Evolutionary conservation across 2,329 filamentous ascomycete species (phyloP), one percentile per base, ranked within the genome.

Genomic region (Ophiostoma quercus): DNA sequence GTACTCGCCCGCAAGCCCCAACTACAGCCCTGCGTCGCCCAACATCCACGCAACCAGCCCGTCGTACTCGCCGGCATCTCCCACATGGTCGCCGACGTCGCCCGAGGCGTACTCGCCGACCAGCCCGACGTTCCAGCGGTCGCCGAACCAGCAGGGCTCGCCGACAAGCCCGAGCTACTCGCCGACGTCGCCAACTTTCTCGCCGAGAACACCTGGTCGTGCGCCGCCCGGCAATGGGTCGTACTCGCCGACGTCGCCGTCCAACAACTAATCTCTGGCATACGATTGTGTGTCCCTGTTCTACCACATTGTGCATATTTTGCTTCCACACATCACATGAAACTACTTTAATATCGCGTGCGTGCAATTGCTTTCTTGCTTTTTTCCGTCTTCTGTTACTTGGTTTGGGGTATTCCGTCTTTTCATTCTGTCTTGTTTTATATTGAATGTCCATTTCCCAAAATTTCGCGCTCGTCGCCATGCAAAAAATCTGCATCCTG

Each of bases 21-120:
- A 84, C 76, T 92, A 92, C 80, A 90, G 87, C 76, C 89, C 88
- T n/a, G 87, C 88, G 3, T 89, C 86, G 68, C 88, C 83, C 74
- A 86, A 83, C 76, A 79, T 84, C 74, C 82, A 78, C 76, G 78
- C 83, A 12, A 83, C 85, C 41, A 85, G 87, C 72, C 87, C 84
- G n/a, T 84, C 83, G 3, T 90, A 90, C 79, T 87, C 84, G 41
- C 90, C 90, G 66, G 88, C 88, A 2, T 92, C 90, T 67, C 90
- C 90, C n/a, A 87, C 84, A 32, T 94, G 91, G 82, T 93, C 91
- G 70, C 91, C 92, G 2, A 91, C 90, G 7, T 93, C 90, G 57
- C 86, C 86, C 14, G 82, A 84, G 72, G 82, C 83, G 2, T 89
- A 89, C 79, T 88, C 86, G 67, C 87, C 87, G 5, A 88, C 87